Base-by-base conservation (phyloP, 495 filamentous ascomycete genomes). In the Trichoderma virens region DNA sequence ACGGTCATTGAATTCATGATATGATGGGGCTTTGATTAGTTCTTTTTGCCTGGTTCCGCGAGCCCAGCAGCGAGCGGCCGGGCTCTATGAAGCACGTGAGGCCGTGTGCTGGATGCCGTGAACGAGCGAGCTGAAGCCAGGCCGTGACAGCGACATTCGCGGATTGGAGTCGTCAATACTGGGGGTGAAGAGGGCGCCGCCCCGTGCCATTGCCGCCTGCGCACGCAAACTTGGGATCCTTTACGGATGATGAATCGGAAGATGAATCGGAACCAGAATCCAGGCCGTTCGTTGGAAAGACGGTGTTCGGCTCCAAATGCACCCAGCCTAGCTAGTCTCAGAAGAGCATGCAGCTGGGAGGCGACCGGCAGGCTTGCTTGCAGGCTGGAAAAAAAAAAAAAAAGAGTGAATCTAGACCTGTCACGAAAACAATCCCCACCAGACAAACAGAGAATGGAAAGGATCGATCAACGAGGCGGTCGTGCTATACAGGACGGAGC, bases 181-280 rank as follows among this genome's bases (percentile, higher is more conserved):
- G 51, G 23, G 51, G 25, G 9, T 30, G 51, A 56, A 16, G 25
- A 56, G 51, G 51, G 51, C 51, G 51, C 51, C n/a, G 51, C 51
- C 51, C 51, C 23, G 27, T 56, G 51, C 51, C 51, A 56, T 56
- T 56, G 51, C 51, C 51, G 51, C 51, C 51, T 30, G 51, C n/a
- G 51, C 51, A 56, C 51, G 27, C 43, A 56, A 30, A 30, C 11
- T 18, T 20, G 18, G 51, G 20, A 11, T 27, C 27, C 25, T 16
- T 56, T 30, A 30, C 51, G 51, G 51, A 35, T 35, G 32, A 5
- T 35, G 32, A 11, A 35, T 4, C 32, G 32, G 32, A 47, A 2
- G n/a, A 20, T 47, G 43, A 23, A 23, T 41, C 38, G 38, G 38
- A n/a, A n/a, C n/a, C n/a, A 8, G 38, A 18, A 18, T n/a, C n/a